Percentiles rank a stretch among this genome's conserved stretches.
Evolutionary conservation across 345 rosid species (phyloP).

Genomic region (Salix dunnii): DNA sequence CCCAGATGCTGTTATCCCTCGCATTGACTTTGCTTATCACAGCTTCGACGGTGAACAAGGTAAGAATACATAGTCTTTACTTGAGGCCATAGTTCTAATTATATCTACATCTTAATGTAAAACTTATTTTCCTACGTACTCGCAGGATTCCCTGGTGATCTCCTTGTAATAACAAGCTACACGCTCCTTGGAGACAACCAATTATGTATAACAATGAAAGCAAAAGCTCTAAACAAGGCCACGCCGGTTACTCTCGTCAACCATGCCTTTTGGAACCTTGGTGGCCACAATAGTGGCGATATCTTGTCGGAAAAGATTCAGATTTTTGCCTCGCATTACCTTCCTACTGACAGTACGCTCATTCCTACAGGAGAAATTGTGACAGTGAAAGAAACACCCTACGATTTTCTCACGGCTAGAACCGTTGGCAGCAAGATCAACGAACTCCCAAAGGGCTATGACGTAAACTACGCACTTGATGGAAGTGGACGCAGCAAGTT

Average conservation of each 20-base stretch:
- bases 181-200: slow-evolving; percentile 33
- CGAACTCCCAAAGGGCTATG: slow-evolving; percentile 60
- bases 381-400: slow-evolving; percentile 69
- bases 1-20: slow-evolving; percentile 43
- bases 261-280: slow-evolving; percentile 87
- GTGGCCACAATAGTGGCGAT: slow-evolving; percentile 67
- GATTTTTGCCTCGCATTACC: slow-evolving; percentile 57
- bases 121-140: not conserved
- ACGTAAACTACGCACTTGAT: slow-evolving; percentile 70
- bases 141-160: slow-evolving; percentile 81
- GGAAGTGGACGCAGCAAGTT: slow-evolving; percentile 20
- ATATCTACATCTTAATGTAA: no score
- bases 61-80: not conserved
- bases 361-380: slow-evolving; percentile 73
- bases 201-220: slow-evolving; percentile 64
- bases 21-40: slow-evolving; percentile 53
- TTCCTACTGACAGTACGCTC: slow-evolving; percentile 52
- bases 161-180: slow-evolving; percentile 46
- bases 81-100: no score
- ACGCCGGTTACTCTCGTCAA: slow-evolving; percentile 84
- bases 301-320: slow-evolving; percentile 65
- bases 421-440: slow-evolving; percentile 51
- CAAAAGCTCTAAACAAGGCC: slow-evolving; percentile 59
- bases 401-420: slow-evolving; percentile 59
- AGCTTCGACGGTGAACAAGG: slow-evolving; percentile 90